phyloP scores from a whole-genome alignment of 805 yeast species.

The Wickerhamomyces xylosicus region DNA sequence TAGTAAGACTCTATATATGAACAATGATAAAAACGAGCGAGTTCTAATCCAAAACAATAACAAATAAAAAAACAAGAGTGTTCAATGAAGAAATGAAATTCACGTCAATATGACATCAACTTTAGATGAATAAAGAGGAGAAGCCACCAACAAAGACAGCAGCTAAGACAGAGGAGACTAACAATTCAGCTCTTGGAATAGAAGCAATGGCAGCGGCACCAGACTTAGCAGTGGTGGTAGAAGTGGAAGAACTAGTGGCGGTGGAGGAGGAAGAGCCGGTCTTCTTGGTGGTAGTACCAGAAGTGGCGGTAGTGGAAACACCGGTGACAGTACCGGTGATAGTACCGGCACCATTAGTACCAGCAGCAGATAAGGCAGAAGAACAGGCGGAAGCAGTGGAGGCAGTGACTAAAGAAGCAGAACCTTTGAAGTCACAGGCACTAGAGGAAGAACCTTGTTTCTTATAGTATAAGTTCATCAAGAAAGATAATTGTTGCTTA shows the following conservation, averaged over 20 bases:
- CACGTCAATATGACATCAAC: not conserved
- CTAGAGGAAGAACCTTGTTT: conserved; percentile 28
- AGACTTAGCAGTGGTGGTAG: conserved; percentile 14
- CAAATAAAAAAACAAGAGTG: no score
- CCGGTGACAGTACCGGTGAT: conserved; percentile 25
- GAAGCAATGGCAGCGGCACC: conserved; percentile 17
- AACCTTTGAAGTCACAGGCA: conserved; percentile 64
- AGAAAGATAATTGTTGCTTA: conserved; percentile 55
- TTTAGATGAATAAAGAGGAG: conserved; percentile 25
- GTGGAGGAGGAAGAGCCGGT: conserved; percentile 7
- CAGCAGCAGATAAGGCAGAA: conserved; percentile 53
- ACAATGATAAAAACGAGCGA: not conserved
- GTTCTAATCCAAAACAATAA: no score
- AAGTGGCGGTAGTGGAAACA: conserved; percentile 6
- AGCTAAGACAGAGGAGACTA: conserved; percentile 22
- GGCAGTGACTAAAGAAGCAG: conserved; percentile 40
- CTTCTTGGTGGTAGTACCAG: conserved; percentile 4
- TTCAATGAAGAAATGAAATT: no score
- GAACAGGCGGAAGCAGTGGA: conserved; percentile 45
- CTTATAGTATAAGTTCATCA: conserved; percentile 54
- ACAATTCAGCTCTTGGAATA: conserved; percentile 21
- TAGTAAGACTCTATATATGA: no score
- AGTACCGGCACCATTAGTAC: conserved; percentile 57
- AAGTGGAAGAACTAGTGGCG: conserved; percentile 4
- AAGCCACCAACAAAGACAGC: conserved; percentile 26